Base-by-base conservation (phyloP, 306 rosid species). In the Oemleria cerasiformis region DNA sequence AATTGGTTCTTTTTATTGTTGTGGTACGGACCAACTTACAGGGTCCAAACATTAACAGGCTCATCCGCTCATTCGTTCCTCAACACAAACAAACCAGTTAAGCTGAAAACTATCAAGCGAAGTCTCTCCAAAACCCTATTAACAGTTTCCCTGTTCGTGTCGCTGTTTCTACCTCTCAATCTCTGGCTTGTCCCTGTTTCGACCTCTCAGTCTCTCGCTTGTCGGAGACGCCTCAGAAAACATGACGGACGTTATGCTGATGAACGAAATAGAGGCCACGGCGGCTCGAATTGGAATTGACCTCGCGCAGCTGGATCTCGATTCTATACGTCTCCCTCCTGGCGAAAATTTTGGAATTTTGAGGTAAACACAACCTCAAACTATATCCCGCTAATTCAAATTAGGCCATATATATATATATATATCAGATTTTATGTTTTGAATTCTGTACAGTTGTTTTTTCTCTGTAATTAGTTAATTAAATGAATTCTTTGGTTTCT, bases 181-280 rank as follows among this genome's bases (percentile, higher is more conserved):
- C 43, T 5, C 20, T 42, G 7, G 16, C 20, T 5, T 15, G n/a
- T 38, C 43, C 12, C 62, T 57, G 36, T 20, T 59, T 10, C 64
- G 64, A 11, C 44, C 14, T 61, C 66, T 61, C 15, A 36, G 39
- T 38, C 45, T 61, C 47, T 41, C 25, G 66, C 47, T 38, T 38
- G 14, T 38, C 63, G 2, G 62, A 23, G 7, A 38, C 40, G 42
- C 21, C 19, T 23, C 56, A 7, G 15, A 63, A 65, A 39, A 38
- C 78, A 84, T 93, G 98, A 94, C 86, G 84, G 96, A 88, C 47
- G 86, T 88, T 30, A 71, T 80, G 85, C 5, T 79, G 36, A 81
- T 84, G 92, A 77, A 79, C 5, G 98, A 88, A 5, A 77, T 88
- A 17, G 97, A 88, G 65, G 89, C 66, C 6, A 87, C 92, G n/a